Conservation (phyloP, 176 grass and related monocot species). For the Rhipidocladum racemiflorum region DNA sequence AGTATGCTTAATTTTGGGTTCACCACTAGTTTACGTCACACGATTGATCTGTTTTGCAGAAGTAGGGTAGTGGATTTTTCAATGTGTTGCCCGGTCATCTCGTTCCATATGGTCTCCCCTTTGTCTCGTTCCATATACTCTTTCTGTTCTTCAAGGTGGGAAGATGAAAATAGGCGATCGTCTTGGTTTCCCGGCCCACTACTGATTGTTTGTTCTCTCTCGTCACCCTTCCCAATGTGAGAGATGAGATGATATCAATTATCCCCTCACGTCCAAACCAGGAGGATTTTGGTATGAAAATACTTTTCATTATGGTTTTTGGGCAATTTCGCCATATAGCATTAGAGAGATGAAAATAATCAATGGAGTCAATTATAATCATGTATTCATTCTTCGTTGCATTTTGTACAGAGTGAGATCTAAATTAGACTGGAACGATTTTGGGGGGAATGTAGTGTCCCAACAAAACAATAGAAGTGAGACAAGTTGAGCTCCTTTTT, state of each 20-base stretch:
- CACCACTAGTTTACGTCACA: neutral
- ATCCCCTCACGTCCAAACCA: neutral
- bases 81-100: neutral
- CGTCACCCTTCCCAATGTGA: constrained; percentile 33
- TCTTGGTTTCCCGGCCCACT: constrained; percentile 34
- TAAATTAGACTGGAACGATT: neutral
- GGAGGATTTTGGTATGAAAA: neutral
- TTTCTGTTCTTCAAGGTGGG: constrained; percentile 22
- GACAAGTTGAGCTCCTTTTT: neutral
- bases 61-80: neutral
- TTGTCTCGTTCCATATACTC: neutral
- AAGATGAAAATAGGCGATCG: constrained; percentile 7
- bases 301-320: neutral
- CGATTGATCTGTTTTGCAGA: neutral
- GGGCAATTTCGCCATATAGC: neutral
- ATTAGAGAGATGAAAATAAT: neutral
- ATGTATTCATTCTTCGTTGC: neutral
- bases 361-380: neutral
- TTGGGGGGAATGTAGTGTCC: neutral
- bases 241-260: neutral
- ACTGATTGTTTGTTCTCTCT: neutral
- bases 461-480: neutral
- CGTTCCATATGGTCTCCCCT: neutral
- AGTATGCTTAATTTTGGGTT: neutral
- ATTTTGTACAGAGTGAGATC: neutral